phyloP scores from a whole-genome alignment of 768 basidiomycete genomes.

The Mycena olivaceomarginata region DNA sequence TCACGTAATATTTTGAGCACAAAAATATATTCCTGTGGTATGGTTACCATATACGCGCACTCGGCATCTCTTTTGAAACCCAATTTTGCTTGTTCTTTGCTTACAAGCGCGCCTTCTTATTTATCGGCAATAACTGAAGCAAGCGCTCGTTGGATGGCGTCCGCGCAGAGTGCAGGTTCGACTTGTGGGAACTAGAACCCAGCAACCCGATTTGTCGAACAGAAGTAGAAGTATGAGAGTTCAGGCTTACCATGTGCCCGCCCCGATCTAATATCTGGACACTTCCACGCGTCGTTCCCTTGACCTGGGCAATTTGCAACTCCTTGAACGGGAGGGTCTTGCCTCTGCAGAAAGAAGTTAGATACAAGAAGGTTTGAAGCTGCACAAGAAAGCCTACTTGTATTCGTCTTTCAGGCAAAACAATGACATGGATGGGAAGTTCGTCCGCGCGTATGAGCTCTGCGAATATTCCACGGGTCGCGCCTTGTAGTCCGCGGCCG shows the following conservation, averaged over 20 bases:
- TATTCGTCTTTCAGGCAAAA: slow-evolving; percentile 37
- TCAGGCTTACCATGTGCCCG: slow-evolving; percentile 36
- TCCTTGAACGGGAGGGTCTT: slow-evolving; percentile 30
- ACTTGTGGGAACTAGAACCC: slow-evolving; percentile 29
- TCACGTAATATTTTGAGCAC: no score
- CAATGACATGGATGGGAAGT: slow-evolving; percentile 31
- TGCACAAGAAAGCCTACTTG: slow-evolving; percentile 7
- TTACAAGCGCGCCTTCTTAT: slow-evolving; percentile 14
- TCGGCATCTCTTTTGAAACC: not conserved
- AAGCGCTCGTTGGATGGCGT: slow-evolving; percentile 34
- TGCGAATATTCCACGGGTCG: slow-evolving; percentile 33
- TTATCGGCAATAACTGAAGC: not conserved
- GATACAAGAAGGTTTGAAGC: not conserved
- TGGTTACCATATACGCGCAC: no score
- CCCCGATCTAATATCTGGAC: slow-evolving; percentile 30
- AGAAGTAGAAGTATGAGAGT: not conserved
- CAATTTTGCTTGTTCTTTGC: no score
- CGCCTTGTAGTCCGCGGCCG: slow-evolving; percentile 33
- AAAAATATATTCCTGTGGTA: not conserved
- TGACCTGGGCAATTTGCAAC: slow-evolving; percentile 30
- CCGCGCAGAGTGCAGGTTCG: slow-evolving; percentile 30
- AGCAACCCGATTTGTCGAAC: not conserved
- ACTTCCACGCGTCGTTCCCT: slow-evolving; percentile 29
- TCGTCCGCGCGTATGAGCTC: slow-evolving; percentile 22
- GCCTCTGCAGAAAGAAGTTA: slow-evolving; percentile 20